Conservation (phyloP, 2,329 filamentous ascomycete genomes). For the Fragosphaeria purpurea region DNA sequence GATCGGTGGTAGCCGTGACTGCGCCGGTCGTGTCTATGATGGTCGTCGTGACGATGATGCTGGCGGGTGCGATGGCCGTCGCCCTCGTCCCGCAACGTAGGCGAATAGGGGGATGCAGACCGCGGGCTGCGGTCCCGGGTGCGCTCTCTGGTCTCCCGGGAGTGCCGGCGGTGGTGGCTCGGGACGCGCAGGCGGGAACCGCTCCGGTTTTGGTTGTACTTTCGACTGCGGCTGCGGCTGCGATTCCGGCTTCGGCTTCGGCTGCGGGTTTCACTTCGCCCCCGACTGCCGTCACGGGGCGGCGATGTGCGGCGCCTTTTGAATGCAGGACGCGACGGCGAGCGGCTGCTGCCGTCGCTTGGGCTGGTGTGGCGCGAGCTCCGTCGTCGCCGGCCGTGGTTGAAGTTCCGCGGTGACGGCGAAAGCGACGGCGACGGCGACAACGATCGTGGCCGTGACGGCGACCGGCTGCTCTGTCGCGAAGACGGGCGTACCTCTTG, state of each 20-base stretch:
- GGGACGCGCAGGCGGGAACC: slow-evolving; percentile 3
- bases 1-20: too few relatives aligned
- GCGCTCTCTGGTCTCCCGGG: background rate
- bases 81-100: background rate
- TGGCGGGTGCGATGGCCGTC: background rate
- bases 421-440: slow-evolving; percentile 21
- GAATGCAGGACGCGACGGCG: slow-evolving; percentile 25
- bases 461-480: too few relatives aligned
- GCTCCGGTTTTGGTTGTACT: slow-evolving; percentile 18
- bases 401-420: background rate
- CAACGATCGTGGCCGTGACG: slow-evolving; percentile 1
- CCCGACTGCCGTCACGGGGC: slow-evolving; percentile 16
- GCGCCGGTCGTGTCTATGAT: too few relatives aligned
- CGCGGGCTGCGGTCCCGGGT: too few relatives aligned
- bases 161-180: background rate
- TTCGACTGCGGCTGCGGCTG: slow-evolving; percentile 16
- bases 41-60: too few relatives aligned
- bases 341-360: slow-evolving; percentile 2
- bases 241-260: slow-evolving; percentile 15
- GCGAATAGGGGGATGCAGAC: background rate
- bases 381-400: too few relatives aligned
- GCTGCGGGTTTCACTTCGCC: slow-evolving; percentile 19
- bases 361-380: too few relatives aligned
- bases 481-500: background rate
- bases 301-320: slow-evolving; percentile 31